Conservation (phyloP, 2,329 filamentous ascomycete genomes). For the Fusarium goolgardi region DNA sequence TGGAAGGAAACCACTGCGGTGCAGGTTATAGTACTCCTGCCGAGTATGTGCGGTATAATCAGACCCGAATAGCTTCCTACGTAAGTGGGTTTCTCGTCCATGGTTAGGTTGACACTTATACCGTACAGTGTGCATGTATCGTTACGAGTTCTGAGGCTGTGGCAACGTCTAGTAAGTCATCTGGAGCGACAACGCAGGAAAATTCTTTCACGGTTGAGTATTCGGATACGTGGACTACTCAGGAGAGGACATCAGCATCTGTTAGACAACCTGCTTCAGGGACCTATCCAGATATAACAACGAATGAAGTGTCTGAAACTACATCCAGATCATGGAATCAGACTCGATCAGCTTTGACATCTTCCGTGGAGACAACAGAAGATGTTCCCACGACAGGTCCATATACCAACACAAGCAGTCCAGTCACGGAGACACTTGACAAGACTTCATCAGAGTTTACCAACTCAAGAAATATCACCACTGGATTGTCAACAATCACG, state of each 20-base stretch:
- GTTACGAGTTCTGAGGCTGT: constrained; percentile 16
- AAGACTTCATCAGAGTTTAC: background rate
- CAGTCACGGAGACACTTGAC: background rate
- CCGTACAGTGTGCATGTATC: constrained; percentile 47
- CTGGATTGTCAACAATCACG: background rate
- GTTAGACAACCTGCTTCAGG: constrained; percentile 24
- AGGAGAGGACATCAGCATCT: constrained; percentile 7
- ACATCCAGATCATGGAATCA: background rate
- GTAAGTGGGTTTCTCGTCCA: constrained; percentile 37
- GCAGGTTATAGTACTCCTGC: constrained; percentile 45
- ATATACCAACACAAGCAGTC: background rate
- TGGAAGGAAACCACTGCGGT: constrained; percentile 42
- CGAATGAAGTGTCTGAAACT: background rate
- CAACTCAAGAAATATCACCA: constrained; percentile 15
- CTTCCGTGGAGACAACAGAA: background rate
- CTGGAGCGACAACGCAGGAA: background rate
- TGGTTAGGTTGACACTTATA: constrained; percentile 6
- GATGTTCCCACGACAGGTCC: background rate
- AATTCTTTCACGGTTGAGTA: constrained; percentile 2
- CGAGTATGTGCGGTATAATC: constrained; percentile 48
- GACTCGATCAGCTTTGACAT: background rate
- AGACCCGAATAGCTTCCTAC: constrained; percentile 48
- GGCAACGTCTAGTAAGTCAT: constrained; percentile 1
- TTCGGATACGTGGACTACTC: constrained; percentile 8
- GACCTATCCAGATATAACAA: constrained; percentile 4